Conservation (phyloP, 306 rosid genomes). For the Cicer yamashitae region DNA sequence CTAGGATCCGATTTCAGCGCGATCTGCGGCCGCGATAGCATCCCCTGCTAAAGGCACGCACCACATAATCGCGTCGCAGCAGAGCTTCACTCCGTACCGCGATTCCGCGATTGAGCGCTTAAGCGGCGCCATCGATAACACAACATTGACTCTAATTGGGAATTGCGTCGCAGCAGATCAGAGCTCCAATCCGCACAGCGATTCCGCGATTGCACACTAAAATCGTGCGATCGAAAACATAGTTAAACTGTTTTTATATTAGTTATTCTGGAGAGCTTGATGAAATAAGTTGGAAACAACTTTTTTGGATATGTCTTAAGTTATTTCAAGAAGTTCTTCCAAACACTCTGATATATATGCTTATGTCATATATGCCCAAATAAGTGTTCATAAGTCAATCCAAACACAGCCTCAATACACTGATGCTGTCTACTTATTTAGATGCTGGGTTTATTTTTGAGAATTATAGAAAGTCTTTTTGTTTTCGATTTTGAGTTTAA, state of each 20-base stretch:
- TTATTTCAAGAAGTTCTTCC: neutral
- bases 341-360: neutral
- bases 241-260: neutral
- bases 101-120: too few relatives aligned
- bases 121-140: too few relatives aligned
- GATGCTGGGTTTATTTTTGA: constrained; percentile 14
- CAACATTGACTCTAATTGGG: too few relatives aligned
- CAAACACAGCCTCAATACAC: neutral
- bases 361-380: neutral
- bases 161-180: too few relatives aligned
- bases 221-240: neutral
- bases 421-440: constrained; percentile 15
- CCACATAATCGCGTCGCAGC: too few relatives aligned
- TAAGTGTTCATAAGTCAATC: constrained; percentile 3
- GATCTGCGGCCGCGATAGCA: too few relatives aligned
- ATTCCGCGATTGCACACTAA: too few relatives aligned
- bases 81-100: too few relatives aligned
- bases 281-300: neutral
- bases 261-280: neutral
- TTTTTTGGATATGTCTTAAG: neutral
- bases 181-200: too few relatives aligned
- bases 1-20: too few relatives aligned
- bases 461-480: neutral
- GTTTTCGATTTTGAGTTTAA: constrained; percentile 12
- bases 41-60: too few relatives aligned